phyloP scores from a whole-genome alignment of 2,329 filamentous ascomycete species.

The Calonectria ilicicola region DNA sequence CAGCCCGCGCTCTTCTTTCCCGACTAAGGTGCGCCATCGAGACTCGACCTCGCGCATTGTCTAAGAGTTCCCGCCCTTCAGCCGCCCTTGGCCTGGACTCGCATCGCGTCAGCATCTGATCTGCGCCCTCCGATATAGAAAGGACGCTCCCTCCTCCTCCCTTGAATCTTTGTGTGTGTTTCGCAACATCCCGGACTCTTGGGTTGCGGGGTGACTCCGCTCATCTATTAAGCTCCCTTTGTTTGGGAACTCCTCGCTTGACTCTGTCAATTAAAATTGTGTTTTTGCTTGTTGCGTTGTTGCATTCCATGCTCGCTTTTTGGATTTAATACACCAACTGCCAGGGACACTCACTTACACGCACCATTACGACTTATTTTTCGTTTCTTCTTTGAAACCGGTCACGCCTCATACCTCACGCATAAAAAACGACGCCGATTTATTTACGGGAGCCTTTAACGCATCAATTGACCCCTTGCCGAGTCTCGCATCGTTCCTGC shows the following conservation, averaged over 20 bases:
- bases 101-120: slow-evolving; percentile 3
- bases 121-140: slow-evolving; percentile 5
- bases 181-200: background rate
- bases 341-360: slow-evolving; percentile 21
- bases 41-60: slow-evolving; percentile 9
- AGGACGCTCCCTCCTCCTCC: background rate
- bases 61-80: background rate
- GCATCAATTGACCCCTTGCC: background rate
- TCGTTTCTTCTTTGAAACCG: background rate
- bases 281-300: slow-evolving; percentile 6
- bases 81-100: background rate
- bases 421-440: background rate
- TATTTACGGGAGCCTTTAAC: background rate
- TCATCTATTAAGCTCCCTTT: background rate
- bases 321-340: background rate
- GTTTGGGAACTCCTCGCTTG: background rate
- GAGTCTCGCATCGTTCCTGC: background rate
- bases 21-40: background rate
- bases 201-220: slow-evolving; percentile 10
- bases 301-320: slow-evolving; percentile 10
- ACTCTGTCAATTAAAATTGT: background rate
- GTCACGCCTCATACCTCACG: background rate
- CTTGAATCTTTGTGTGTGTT: background rate
- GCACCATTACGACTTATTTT: background rate
- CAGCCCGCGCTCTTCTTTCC: slow-evolving; percentile 3